Evolutionary conservation across 331 rosid species (phyloP), one percentile per base, ranked within the genome.

Genomic region (Telfairia occidentalis): DNA sequence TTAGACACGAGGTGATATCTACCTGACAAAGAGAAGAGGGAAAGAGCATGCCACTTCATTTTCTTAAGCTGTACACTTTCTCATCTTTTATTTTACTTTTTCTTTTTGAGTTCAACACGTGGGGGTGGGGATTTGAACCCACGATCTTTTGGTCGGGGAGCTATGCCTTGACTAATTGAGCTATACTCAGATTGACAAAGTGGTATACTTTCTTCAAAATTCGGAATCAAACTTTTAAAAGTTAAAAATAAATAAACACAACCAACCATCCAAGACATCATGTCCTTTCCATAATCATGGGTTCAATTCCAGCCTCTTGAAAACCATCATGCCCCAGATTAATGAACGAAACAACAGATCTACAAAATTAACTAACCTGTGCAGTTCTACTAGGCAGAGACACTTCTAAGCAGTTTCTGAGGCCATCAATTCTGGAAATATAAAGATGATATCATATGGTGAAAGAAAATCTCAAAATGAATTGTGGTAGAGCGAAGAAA

Each of bases 321-420:
- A 7, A 40, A 66, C 52, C 1, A 66, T 9, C 4, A 32, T 34
- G 32, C 40, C 24, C 34, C 30, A 59, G 65, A 3, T 35, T 57
- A 9, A 34, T 40, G 28, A 30, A 54, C 5, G 15, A 32, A 32
- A 28, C 24, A 18, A 42, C 54, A 7, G n/a, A n/a, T 72, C 63
- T 71, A 76, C 37, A 77, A 71, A 53, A 55, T 73, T 35, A 71
- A 84, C 79, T 77, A 77, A 91, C 98, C 97, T 91, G 98, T 34
- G 97, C 92, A 64, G 96, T 94, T 80, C 96, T 83, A 70, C 89
- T 82, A 10, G 92, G 97, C 74, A 91, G 86, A 70, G 84, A 76
- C 83, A 88, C 89, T 77, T 86, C 96, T 76, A 94, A 76, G 96
- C 98, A 85, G 83, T 87, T 86, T 77, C 82, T 83, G 45, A 86